Base-by-base conservation (phyloP, 2,329 filamentous ascomycete species). In the Colletotrichum viniferum region DNA sequence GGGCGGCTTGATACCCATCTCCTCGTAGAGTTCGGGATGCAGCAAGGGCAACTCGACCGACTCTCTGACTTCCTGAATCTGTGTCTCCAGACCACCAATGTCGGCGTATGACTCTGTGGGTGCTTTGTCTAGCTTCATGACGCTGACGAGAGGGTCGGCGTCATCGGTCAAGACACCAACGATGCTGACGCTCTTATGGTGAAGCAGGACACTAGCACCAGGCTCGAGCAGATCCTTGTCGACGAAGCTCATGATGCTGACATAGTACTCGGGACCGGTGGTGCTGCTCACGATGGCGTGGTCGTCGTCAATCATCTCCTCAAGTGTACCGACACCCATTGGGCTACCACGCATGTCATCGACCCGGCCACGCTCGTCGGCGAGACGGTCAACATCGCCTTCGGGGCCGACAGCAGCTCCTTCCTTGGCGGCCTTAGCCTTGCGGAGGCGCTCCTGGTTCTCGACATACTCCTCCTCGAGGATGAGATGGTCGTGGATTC, bases 221-320 rank as follows among this genome's bases (percentile, higher is more conserved):
- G 97, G 97, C 86, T 99, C 97, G 58, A 99, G 90, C 5, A 99
- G 92, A 82, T 99, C 97, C 87, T 99, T 99, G 89, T 99, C 97
- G 79, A 99, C 97, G 82, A 99, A 99, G 71, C 96, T 98, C 97
- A 98, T 98, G 90, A 99, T 99, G 80, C 96, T 98, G 79, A 99
- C 97, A 85, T 98, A 99, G 90, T 98, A 99, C 85, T 99, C 97
- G 2, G 97, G 97, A 0, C 97, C 97, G 8, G 97, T 98, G 1
- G 97, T 97, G 84, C 96, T 98, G 21, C 96, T 98, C 43, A 99
- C 97, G 82, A 99, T 99, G 77, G 97, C 97, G 82, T 99, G 97
- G 87, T 99, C 97, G 84, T 99, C 97, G 82, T 99, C 97, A 83
- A 99, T 99, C 89, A 99, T 94, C 88, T 99, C 97, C 86, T 99